Conservation (phyloP, 129 eudicot species). For the Deinandra increscens region DNA sequence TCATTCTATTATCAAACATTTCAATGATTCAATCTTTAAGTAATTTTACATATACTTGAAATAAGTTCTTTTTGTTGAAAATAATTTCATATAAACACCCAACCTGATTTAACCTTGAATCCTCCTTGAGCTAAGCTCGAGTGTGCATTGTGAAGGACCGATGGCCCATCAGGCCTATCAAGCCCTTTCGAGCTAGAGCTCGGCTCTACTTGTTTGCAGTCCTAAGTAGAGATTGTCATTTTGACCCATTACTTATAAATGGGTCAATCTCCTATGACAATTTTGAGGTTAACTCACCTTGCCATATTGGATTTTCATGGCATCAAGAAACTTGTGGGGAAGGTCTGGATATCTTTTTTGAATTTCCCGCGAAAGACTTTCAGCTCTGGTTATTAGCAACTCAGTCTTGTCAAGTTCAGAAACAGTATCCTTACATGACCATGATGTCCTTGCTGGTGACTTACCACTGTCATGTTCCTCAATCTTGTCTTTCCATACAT, state of each 20-base stretch:
- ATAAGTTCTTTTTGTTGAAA: no score
- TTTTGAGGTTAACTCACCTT: conserved; percentile 45
- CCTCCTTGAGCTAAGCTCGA: no score
- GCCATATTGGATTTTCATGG: conserved; percentile 70
- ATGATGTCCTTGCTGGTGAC: conserved; percentile 68
- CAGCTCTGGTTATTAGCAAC: conserved; percentile 50
- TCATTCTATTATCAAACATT: no score
- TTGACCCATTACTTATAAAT: background rate
- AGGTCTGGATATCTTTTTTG: conserved; percentile 63
- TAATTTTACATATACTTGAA: no score
- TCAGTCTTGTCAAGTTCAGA: conserved; percentile 65
- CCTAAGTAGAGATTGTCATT: background rate
- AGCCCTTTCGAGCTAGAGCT: no score
- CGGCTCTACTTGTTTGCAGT: background rate
- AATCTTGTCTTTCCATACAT: conserved; percentile 69
- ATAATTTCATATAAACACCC: no score
- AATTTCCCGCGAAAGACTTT: conserved; percentile 56
- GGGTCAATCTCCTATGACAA: background rate
- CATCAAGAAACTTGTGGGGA: conserved; percentile 82
- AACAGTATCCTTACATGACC: conserved; percentile 74
- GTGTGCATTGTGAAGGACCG: no score
- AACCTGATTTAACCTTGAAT: no score
- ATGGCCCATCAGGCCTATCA: no score
- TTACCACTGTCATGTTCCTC: conserved; percentile 43
- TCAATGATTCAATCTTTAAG: no score